These are phyloP conservation scores for Cicer arietinum DNA, from an alignment of 306 rosid genomes.

Conservation along the genomic window DNA sequence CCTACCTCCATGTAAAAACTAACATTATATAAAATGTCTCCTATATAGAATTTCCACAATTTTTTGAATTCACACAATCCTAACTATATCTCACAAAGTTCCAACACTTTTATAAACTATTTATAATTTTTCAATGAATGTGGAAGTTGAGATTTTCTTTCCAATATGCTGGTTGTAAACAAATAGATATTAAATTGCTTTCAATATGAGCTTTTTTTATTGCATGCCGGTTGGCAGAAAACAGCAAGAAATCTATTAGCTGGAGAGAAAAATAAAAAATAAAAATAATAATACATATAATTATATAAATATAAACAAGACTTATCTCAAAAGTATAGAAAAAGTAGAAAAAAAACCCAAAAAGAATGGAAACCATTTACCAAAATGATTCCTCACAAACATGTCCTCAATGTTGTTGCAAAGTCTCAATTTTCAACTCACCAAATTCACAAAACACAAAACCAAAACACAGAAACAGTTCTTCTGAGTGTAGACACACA, in stretches of 20 bases:
- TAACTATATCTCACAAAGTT: too few relatives aligned
- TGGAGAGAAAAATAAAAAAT: not conserved
- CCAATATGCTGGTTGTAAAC: not conserved
- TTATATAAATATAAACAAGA: constrained; percentile 13
- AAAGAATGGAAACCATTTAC: constrained; percentile 59
- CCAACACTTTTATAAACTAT: too few relatives aligned
- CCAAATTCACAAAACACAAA: constrained; percentile 37
- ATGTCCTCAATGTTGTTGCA: constrained; percentile 70
- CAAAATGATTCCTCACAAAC: constrained; percentile 56
- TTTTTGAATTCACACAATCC: too few relatives aligned
- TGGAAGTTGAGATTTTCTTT: too few relatives aligned
- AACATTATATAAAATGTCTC: too few relatives aligned
- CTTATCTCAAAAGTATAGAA: not conserved
- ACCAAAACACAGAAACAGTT: constrained; percentile 57
- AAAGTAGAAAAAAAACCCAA: not conserved
- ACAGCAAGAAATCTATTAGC: constrained; percentile 32
- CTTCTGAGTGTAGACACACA: constrained; percentile 65
- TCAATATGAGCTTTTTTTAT: constrained; percentile 6
- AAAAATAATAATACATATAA: not conserved
- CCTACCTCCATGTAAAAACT: too few relatives aligned
- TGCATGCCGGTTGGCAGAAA: constrained; percentile 37
- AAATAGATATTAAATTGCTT: not conserved
- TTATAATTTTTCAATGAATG: too few relatives aligned
- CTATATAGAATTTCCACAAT: too few relatives aligned
- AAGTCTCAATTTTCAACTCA: constrained; percentile 55